Evolutionary conservation across 139 green algal species (phyloP), one percentile per base, ranked within the genome.

Genomic region (Limnomonas spitsbergensis): DNA sequence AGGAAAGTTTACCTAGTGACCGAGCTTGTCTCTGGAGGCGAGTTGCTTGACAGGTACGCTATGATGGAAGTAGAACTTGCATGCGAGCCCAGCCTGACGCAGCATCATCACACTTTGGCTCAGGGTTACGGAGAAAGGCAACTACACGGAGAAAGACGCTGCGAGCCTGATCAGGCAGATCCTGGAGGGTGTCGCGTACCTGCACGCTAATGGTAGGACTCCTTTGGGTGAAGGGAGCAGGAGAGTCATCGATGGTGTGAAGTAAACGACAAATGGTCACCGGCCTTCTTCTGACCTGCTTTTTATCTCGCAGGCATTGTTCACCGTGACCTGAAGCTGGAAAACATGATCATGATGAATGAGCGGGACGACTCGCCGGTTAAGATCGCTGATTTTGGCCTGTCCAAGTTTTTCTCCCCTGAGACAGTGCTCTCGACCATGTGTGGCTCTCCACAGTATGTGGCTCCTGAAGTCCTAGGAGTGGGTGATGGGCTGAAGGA

Each of bases 341-440:
- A 96, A 69, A 96, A 96, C 81, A 90, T 96, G 76, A 81, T 96
- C n/a, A 88, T 96, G 85, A 53, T 86, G n/a, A 83, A 91, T 74
- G 81, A 91, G 31, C 73, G 72, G 0, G 82, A 92, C 40, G 85
- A 92, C 38, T 86, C 83, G 0, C 80, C 85, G 2, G 88, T 96
- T 53, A 96, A 94, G 78, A 94, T 94, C 70, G 90, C 89, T 0
- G 92, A 96, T 81, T 96, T 96, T 81, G 92, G 92, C 24, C 81
- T 96, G 4, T 89, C 85, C 78, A 94, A 94, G 81, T 92, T 93
- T 82, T 93, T 95, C 70, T 84, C 80, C 2, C 86, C 81, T 3
- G 87, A 91, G 69, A 91, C 87, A 24, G 86, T 92, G 38, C 85
- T 94, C 38, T 88, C 81, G 7, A 95, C 91, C 2, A 93, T 95